These are phyloP conservation scores for Rutstroemia sp. DNA, from an alignment of 2,329 filamentous ascomycete genomes.

Conservation along the genomic window DNA sequence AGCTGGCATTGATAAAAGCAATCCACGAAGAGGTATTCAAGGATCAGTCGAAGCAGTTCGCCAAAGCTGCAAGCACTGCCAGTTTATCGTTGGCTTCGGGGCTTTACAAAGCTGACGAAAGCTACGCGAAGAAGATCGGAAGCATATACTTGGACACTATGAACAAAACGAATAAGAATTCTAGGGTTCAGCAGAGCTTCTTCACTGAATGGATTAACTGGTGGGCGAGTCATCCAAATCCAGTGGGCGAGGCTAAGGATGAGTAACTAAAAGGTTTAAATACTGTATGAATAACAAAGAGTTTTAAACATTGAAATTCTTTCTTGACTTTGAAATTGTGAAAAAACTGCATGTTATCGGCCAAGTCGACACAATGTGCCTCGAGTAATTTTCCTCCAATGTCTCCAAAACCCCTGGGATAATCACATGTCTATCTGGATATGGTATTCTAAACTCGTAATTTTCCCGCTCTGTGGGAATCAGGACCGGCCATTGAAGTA, in stretches of 20 bases:
- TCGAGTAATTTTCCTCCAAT: too few species aligned
- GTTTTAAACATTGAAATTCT: not conserved
- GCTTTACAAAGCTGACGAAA: slow-evolving; percentile 48
- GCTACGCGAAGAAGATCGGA: slow-evolving; percentile 47
- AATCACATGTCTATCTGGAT: too few species aligned
- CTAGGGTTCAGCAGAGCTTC: slow-evolving; percentile 56
- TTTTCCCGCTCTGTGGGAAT: too few species aligned
- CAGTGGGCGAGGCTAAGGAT: not conserved
- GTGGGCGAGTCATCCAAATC: slow-evolving; percentile 44
- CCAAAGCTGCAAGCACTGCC: slow-evolving; percentile 65
- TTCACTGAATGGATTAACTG: slow-evolving; percentile 71
- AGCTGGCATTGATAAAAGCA: slow-evolving; percentile 46
- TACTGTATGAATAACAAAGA: not conserved
- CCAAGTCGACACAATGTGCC: too few species aligned
- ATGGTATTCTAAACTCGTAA: too few species aligned
- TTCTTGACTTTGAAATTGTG: not conserved
- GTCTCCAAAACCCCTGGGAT: too few species aligned
- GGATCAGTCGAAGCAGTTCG: slow-evolving; percentile 61
- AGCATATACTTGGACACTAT: slow-evolving; percentile 58
- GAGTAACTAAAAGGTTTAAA: too few species aligned
- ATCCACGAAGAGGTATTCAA: slow-evolving; percentile 63
- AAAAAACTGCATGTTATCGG: too few species aligned
- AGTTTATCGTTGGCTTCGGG: slow-evolving; percentile 60
- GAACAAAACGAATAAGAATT: slow-evolving; percentile 49
- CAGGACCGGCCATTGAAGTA: too few species aligned